Conservation (phyloP, 2,329 filamentous ascomycete genomes). For the Sordariomycetes sp. region DNA sequence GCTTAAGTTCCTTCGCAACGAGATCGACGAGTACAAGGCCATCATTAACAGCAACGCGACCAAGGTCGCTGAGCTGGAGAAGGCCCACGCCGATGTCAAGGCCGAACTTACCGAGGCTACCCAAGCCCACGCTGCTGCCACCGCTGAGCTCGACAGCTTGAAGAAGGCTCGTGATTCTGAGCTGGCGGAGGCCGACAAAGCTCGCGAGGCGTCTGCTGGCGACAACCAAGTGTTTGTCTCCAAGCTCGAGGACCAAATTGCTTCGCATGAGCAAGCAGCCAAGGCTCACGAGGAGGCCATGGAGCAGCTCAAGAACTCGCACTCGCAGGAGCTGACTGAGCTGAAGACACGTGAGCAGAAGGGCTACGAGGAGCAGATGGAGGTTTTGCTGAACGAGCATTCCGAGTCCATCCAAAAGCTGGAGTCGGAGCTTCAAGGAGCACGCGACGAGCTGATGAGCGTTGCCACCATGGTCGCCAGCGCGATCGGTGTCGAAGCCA, state of each 20-base stretch:
- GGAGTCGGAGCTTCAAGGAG: constrained; percentile 53
- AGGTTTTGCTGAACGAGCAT: constrained; percentile 51
- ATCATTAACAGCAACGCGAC: constrained; percentile 59
- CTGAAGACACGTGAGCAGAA: constrained; percentile 39
- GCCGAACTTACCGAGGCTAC: constrained; percentile 52
- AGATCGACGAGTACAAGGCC: constrained; percentile 74
- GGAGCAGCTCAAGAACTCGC: constrained; percentile 36
- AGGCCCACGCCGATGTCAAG: constrained; percentile 57
- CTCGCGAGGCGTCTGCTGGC: constrained; percentile 40
- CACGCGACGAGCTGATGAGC: constrained; percentile 57
- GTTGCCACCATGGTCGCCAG: constrained; percentile 54
- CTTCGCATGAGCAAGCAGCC: constrained; percentile 48
- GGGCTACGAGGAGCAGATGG: constrained; percentile 48
- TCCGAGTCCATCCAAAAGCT: constrained; percentile 45
- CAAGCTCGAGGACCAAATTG: constrained; percentile 49
- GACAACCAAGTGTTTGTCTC: constrained; percentile 41
- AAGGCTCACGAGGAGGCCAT: constrained; percentile 44
- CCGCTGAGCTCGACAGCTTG: constrained; percentile 39
- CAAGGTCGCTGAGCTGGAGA: constrained; percentile 66
- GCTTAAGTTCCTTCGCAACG: constrained; percentile 53
- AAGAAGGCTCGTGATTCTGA: constrained; percentile 64
- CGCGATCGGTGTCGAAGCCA: constrained; percentile 52
- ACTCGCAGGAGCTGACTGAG: constrained; percentile 39
- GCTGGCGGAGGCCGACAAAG: constrained; percentile 55
- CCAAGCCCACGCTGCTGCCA: no score